Evolutionary conservation across 106 monocot genomes (phyloP), one percentile per base, ranked within the genome.

Genomic region (Dioscorea dumetorum): DNA sequence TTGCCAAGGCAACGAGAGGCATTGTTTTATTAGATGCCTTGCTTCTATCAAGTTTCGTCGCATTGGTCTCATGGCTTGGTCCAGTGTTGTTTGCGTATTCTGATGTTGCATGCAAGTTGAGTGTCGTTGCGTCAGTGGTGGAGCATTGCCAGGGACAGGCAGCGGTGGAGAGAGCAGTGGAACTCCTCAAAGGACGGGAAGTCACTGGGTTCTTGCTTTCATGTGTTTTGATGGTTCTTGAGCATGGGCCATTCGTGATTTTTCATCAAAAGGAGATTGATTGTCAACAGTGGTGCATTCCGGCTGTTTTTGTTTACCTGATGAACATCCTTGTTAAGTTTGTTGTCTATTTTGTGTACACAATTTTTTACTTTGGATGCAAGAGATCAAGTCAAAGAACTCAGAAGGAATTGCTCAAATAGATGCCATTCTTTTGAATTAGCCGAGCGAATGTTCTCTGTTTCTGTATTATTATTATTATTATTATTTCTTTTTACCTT

Each of bases 21-120:
- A 6, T 24, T 5, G 12, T 19, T 54, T 4, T 8, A 0, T 16
- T 19, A 11, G 70, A 63, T 24, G 49, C 11, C 15, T 3, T 65
- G 32, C 24, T 65, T 1, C 9, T 70, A 7, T 32, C 23, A 11
- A 53, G 64, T 14, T 77, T 58, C 2, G 13, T 50, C 8, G 76
- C 49, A 7, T 2, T 58, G 49, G 3, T 77, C 12, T 41, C 22
- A 15, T 58, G 57, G 19, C 28, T 77, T 5, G 48, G 64, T 0
- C 70, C 70, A 28, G 58, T 50, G 2, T 32, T 77, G 49, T 77
- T 77, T 23, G 70, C 76, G 31, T 34, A 77, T 58, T 77, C 76
- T 7, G 76, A 77, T 22, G 64, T 77, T 11, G 70, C 70, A 18
- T 65, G 70, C 49, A 70, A 68, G 67, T 24, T 68, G 56, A 56